A percentile compares a stretch with the other conserved stretches of the same genome.
phyloP scores from a whole-genome alignment of 2,329 filamentous ascomycete genomes.

The Didymella sp. region DNA sequence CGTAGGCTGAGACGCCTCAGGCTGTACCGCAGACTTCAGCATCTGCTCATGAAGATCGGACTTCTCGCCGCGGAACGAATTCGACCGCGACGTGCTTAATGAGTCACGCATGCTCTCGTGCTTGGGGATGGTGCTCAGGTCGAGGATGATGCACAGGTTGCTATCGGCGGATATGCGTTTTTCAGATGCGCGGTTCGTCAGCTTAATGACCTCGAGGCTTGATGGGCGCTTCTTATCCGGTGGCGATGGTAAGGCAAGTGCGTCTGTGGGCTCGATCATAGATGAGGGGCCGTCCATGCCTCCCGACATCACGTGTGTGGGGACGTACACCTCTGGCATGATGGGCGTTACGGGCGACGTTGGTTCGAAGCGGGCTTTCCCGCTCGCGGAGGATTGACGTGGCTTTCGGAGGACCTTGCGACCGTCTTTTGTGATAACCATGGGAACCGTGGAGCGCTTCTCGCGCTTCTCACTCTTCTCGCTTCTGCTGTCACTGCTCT shows the following conservation, averaged over 20 bases:
- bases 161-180: conserved; percentile 16
- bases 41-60: conserved; percentile 3
- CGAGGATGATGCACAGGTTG: conserved; percentile 20
- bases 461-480: not conserved
- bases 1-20: not conserved
- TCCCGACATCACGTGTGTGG: conserved; percentile 15
- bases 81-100: not conserved
- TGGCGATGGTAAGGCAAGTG: conserved; percentile 1
- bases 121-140: conserved; percentile 21
- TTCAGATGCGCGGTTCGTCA: conserved; percentile 6
- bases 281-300: conserved; percentile 6
- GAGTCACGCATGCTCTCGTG: not conserved
- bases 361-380: not conserved
- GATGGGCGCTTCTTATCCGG: conserved; percentile 10
- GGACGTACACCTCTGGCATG: not conserved
- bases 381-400: not conserved
- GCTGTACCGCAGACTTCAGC: not conserved
- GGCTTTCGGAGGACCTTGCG: conserved; percentile 13
- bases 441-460: conserved; percentile 8
- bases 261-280: conserved; percentile 10
- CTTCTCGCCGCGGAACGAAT: not conserved
- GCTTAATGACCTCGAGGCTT: conserved; percentile 31
- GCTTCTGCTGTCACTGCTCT: not conserved
- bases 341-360: not conserved
- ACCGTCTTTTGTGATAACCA: conserved; percentile 16